phyloP scores from a whole-genome alignment of 257 asterid species.

The Ophiorrhiza pumila region DNA sequence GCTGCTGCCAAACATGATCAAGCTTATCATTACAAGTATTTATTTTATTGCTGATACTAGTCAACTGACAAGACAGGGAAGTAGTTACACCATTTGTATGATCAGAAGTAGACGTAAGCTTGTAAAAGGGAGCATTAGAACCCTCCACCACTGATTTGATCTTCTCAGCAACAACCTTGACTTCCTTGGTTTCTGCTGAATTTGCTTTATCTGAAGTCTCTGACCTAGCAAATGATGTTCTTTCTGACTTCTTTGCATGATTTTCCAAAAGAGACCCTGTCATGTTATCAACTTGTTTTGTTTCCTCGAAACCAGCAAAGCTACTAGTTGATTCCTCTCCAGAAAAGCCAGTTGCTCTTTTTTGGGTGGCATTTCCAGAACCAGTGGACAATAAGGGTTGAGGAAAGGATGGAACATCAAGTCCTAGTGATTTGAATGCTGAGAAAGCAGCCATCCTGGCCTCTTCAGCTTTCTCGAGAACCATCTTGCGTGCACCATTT shows the following conservation, averaged over 20 bases:
- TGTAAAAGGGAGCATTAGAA: conserved; percentile 25
- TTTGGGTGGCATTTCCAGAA: conserved; percentile 38
- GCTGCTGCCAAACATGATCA: conserved; percentile 31
- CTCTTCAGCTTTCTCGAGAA: conserved; percentile 97
- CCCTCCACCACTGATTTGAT: conserved; percentile 33
- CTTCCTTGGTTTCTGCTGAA: conserved; percentile 21
- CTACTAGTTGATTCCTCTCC: conserved; percentile 70
- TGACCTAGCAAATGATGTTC: conserved; percentile 28
- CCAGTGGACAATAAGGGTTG: conserved; percentile 44
- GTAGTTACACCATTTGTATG: conserved; percentile 27
- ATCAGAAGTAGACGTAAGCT: conserved; percentile 30
- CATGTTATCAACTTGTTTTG: conserved; percentile 33
- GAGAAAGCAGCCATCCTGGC: conserved; percentile 94
- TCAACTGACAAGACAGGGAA: conserved; percentile 28
- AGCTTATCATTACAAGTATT: conserved; percentile 26
- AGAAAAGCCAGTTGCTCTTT: conserved; percentile 51
- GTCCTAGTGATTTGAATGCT: conserved; percentile 90
- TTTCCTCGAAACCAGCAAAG: conserved; percentile 35
- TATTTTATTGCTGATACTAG: conserved; percentile 24
- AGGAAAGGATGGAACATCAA: conserved; percentile 60
- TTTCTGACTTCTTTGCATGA: conserved; percentile 33
- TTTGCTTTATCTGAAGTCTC: conserved; percentile 29
- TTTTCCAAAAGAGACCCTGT: conserved; percentile 23
- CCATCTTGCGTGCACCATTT: conserved; percentile 90
- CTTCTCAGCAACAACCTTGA: conserved; percentile 31